Base-by-base conservation (phyloP, 306 rosid genomes). In the Rubus parviflorus region DNA sequence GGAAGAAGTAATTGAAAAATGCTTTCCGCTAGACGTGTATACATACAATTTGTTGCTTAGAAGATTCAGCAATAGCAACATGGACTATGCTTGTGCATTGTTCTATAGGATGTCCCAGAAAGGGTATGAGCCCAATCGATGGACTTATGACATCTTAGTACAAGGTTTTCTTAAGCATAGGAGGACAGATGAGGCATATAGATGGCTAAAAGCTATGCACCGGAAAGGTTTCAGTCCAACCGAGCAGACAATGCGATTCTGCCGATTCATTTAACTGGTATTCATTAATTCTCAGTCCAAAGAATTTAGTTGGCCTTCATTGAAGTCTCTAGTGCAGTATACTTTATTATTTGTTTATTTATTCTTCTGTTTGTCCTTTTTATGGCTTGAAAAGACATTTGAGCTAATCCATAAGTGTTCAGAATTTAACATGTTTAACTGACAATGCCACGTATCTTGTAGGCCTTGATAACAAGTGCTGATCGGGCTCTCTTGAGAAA, bases 401-500 rank as follows among this genome's bases (percentile, higher is more conserved):
- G 37, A 57, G 63, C 41, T 61, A 13, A 61, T 61, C 37, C 4
- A 30, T 30, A 13, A 61, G 43, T 6, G n/a, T 15, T 2, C 38
- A 5, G 19, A 62, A 35, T 60, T 35, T 62, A 5, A 13, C 43
- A 35, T 62, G 68, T 6, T 17, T 52, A 22, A 69, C 52, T 81
- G 42, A 76, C 45, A 41, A 46, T 75, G 66, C 30, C 20, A 68
- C 15, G 54, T 78, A 61, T 77, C 37, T 73, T 79, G 83, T 75
- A 92, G 98, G 83, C 94, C 84, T 92, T 90, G 89, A 79, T 87
- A 70, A 81, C 84, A 85, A 86, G 81, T 83, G 91, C 92, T 71
- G 95, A 89, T 75, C 98, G 85, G 79, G 98, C 97, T 68, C 61
- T 88, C 77, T 85, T 92, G 76, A 90, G 97, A 94, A 90, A 89